phyloP scores from a whole-genome alignment of 2,329 filamentous ascomycete species.

The Lachnellula subtilissima region DNA sequence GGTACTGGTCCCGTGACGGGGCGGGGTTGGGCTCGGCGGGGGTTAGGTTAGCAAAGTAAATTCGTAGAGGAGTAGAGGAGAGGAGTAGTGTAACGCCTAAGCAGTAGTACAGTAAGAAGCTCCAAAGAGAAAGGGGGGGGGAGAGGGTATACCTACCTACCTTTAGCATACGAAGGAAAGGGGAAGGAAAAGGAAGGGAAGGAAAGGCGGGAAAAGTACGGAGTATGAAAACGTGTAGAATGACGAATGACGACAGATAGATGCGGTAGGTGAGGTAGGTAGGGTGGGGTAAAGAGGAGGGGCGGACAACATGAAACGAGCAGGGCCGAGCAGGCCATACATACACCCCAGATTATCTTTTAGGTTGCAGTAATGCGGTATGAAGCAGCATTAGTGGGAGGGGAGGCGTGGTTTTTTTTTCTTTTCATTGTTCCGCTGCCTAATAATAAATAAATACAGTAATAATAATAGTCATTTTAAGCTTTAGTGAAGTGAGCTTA shows the following conservation, averaged over 20 bases:
- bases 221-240: too few species aligned
- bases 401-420: too few species aligned
- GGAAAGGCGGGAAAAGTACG: too few species aligned
- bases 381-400: too few species aligned
- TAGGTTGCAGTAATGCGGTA: too few species aligned
- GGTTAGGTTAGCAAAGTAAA: not conserved
- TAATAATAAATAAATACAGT: too few species aligned
- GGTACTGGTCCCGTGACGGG: conserved; percentile 1
- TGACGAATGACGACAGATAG: too few species aligned
- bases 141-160: not conserved
- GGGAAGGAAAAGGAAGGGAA: not conserved
- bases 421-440: too few species aligned
- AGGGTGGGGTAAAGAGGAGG: not conserved
- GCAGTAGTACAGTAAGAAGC: too few species aligned
- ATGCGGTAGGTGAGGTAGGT: too few species aligned
- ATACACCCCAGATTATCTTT: not conserved
- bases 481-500: too few species aligned
- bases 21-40: not conserved
- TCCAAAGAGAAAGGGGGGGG: not conserved
- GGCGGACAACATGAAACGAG: not conserved
- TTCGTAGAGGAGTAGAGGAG: not conserved
- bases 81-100: not conserved
- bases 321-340: not conserved
- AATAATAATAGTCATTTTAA: too few species aligned
- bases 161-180: not conserved